Evolutionary conservation across 257 asterid species (phyloP).

Genomic region (Petunia axillaris): DNA sequence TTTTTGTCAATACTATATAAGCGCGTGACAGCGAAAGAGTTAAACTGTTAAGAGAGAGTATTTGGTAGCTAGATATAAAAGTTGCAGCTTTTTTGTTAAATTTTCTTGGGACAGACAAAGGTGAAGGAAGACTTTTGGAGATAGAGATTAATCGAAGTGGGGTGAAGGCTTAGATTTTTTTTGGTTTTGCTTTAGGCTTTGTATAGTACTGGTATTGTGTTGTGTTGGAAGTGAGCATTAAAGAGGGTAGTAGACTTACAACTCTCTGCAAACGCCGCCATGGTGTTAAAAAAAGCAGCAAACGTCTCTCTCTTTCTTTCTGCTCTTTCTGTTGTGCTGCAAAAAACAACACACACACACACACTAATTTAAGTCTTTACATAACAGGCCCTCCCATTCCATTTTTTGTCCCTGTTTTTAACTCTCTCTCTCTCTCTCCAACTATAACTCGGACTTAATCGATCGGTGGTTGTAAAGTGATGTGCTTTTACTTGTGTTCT

Average conservation of each 20-base stretch:
- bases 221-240: constrained; percentile 45
- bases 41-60: background rate
- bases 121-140: constrained; percentile 46
- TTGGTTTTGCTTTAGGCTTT: constrained; percentile 35
- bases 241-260: constrained; percentile 66
- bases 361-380: constrained; percentile 31
- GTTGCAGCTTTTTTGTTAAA: constrained; percentile 44
- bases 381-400: constrained; percentile 25
- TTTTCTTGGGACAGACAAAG: constrained; percentile 40
- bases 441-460: background rate
- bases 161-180: constrained; percentile 14
- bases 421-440: background rate
- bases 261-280: constrained; percentile 97
- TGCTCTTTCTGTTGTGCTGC: constrained; percentile 19
- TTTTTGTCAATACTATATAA: constrained; percentile 21
- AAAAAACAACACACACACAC: background rate
- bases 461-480: constrained; percentile 13
- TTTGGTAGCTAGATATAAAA: constrained; percentile 18
- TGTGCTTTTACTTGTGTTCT: constrained; percentile 10
- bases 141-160: constrained; percentile 32
- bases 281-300: constrained; percentile 57
- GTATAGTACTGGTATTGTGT: constrained; percentile 42
- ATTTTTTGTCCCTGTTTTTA: background rate
- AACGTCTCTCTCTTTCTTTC: constrained; percentile 22
- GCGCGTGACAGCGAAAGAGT: constrained; percentile 38